Conservation (phyloP, 495 filamentous ascomycete genomes). For the Diplogelasinospora grovesii region DNA sequence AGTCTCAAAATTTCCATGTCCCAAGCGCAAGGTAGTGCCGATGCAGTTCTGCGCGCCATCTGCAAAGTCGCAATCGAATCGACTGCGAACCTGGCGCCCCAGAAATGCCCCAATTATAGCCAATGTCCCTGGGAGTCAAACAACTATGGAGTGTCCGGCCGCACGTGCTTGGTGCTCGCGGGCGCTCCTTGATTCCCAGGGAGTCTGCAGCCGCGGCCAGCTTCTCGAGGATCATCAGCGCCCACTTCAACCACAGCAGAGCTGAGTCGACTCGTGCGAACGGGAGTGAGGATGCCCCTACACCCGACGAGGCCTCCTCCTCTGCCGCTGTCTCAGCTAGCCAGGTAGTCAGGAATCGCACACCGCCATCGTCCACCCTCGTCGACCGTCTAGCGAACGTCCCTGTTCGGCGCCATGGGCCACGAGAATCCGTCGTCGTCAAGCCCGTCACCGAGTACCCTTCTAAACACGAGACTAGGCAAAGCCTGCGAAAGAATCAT, state of each 20-base stretch:
- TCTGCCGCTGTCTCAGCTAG: not conserved
- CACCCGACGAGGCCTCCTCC: not conserved
- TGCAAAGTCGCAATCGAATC: too few species aligned
- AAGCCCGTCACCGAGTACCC: conserved; percentile 12
- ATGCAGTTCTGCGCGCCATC: too few species aligned
- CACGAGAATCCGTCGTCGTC: conserved; percentile 18
- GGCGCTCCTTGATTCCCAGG: conserved; percentile 32
- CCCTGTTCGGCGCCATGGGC: conserved; percentile 15
- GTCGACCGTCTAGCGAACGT: conserved; percentile 14
- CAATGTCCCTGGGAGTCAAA: conserved; percentile 38
- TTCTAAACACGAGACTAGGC: conserved; percentile 6
- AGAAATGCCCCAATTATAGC: conserved; percentile 29
- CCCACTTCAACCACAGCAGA: not conserved
- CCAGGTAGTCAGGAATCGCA: not conserved
- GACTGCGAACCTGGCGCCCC: too few species aligned
- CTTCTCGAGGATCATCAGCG: not conserved
- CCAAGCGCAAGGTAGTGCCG: too few species aligned
- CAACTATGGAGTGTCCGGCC: conserved; percentile 28
- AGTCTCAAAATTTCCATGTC: too few species aligned
- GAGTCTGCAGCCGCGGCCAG: conserved; percentile 6
- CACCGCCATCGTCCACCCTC: conserved; percentile 1
- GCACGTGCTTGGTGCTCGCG: conserved; percentile 11
- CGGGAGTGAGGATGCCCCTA: too few species aligned
- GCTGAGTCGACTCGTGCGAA: too few species aligned
- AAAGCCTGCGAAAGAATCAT: conserved; percentile 3